Conservation (phyloP, 176 grass and related monocot species). For the Lolium perenne region DNA sequence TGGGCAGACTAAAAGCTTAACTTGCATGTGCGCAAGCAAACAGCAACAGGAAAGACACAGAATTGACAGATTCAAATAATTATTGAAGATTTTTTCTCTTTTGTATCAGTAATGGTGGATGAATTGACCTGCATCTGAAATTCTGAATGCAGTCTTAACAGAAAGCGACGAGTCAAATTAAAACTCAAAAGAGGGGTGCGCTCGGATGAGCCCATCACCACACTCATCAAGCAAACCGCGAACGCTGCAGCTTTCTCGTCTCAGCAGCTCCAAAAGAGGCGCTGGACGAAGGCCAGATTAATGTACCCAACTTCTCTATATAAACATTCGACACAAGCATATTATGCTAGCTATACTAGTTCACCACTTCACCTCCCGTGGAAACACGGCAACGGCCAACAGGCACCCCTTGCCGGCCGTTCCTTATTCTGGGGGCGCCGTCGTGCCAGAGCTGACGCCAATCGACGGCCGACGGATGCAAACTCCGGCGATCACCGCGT, state of each 20-base stretch:
- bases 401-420: background rate
- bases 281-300: slow-evolving; percentile 14
- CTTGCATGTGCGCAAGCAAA: background rate
- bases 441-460: background rate
- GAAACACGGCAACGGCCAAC: background rate
- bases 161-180: background rate
- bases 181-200: slow-evolving; percentile 52
- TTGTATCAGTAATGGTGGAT: background rate
- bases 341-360: background rate
- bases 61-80: background rate
- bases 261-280: slow-evolving; percentile 39
- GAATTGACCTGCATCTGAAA: background rate
- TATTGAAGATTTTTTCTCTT: background rate
- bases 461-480: background rate
- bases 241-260: slow-evolving; percentile 8
- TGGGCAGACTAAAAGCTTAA: background rate
- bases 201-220: slow-evolving; percentile 47
- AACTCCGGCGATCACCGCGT: slow-evolving; percentile 26
- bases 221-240: slow-evolving; percentile 25
- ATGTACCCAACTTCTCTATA: slow-evolving; percentile 16
- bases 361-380: slow-evolving; percentile 27
- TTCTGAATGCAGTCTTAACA: background rate
- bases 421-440: slow-evolving; percentile 41
- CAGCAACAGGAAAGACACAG: background rate
- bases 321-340: background rate